Evolutionary conservation across 2,329 filamentous ascomycete species (phyloP).

Genomic region (Microcyclospora tardicrescens): DNA sequence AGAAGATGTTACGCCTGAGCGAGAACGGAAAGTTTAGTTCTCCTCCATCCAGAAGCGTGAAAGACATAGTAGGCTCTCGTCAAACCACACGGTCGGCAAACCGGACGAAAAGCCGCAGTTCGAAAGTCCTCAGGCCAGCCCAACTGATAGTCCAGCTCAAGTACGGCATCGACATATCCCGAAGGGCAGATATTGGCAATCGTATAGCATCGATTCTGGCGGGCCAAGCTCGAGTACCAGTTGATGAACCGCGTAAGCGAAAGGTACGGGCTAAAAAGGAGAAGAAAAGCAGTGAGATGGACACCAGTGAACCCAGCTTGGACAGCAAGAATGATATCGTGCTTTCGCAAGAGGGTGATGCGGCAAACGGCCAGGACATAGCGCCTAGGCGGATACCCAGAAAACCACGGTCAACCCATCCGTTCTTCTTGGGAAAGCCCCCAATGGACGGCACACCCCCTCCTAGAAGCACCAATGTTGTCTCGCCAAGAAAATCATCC

Average conservation of each 20-base stretch:
- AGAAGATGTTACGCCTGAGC: conserved; percentile 28
- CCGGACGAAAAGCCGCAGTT: conserved; percentile 2
- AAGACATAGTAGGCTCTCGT: conserved; percentile 10
- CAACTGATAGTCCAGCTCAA: conserved; percentile 15
- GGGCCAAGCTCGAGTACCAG: conserved; percentile 13
- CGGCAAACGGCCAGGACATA: not conserved
- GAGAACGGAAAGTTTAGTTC: conserved; percentile 35
- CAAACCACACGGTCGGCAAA: conserved; percentile 17
- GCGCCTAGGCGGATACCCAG: not conserved
- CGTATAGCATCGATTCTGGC: conserved; percentile 52
- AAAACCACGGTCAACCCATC: conserved; percentile 1
- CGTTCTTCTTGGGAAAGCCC: conserved; percentile 44
- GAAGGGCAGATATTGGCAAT: conserved; percentile 39
- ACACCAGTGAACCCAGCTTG: too few species aligned
- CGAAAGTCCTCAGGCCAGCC: conserved; percentile 1
- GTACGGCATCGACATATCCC: conserved; percentile 43
- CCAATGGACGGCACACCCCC: conserved; percentile 8
- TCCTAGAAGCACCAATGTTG: conserved; percentile 14
- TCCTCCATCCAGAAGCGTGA: conserved; percentile 22
- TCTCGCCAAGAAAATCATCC: conserved; percentile 22
- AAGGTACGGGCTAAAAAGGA: too few species aligned
- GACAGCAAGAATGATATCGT: too few species aligned
- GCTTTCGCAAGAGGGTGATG: conserved; percentile 13
- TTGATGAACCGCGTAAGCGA: too few species aligned
- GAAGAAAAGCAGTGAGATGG: too few species aligned